Base-by-base conservation (phyloP, 805 yeast species). In the Candida dajiaensis region DNA sequence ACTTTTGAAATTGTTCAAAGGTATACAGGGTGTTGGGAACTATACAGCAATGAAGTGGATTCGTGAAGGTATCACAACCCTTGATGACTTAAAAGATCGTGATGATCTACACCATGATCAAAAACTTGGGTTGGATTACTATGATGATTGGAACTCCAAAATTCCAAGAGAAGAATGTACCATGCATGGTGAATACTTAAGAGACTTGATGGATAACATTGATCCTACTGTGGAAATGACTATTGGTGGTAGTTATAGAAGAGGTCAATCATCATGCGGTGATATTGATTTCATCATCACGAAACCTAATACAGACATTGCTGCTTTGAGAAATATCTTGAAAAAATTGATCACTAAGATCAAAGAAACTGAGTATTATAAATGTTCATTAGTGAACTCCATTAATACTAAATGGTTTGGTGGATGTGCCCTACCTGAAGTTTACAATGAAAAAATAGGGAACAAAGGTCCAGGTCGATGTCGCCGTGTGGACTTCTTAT, bases 261-360 rank as follows among this genome's bases (percentile, higher is more conserved):
- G 84, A 19, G 81, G 78, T 3, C 54, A 64, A n/a, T 40, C 49
- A 4, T 56, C 57, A 6, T 72, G 76, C 49, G 81, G 81, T 1
- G 84, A 79, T 53, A 69, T 79, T 35, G 85, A 79, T 56, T 66
- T 76, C 38, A 61, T 79, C 21, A 44, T 79, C 4, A 72, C 77
- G 26, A 66, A 62, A 40, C 53, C 61, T 15, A 65, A 58, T 5
- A 61, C 64, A 1, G 51, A 62, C 4, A 55, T 61, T n/a, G 48
- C 50, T 3, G 56, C 57, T 3, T 33, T 67, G 33, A 47, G 49
- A 22, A 36, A 19, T 1, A 50, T 59, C n/a, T 25, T 67, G 18
- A 38, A 42, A 5, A 50, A 50, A 18, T 50, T 70, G 9, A 37
- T 66, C 18, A 46, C 45, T 1, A 49, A 45, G 37, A 56, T 70